Conservation (phyloP, 805 yeast genomes). For the Cyberlindnera euphorbiae region DNA sequence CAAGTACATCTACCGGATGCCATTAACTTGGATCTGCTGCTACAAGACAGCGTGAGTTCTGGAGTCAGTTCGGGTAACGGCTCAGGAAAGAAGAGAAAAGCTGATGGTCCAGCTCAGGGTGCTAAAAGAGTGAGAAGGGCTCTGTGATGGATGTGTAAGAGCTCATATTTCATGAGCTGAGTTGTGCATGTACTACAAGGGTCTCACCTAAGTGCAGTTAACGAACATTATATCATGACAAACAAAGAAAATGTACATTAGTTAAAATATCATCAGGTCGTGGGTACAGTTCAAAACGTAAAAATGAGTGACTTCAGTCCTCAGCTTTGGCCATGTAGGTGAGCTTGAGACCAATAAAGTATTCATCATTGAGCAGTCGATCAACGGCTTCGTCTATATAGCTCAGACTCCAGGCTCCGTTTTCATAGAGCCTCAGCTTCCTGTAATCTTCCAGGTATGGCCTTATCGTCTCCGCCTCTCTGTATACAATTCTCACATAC, state of each 20-base stretch:
- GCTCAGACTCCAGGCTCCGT: constrained; percentile 36
- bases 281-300: no score
- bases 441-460: constrained; percentile 60
- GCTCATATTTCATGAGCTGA: no score
- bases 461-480: constrained; percentile 36
- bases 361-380: constrained; percentile 44
- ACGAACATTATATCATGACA: no score
- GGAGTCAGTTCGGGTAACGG: background rate
- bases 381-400: constrained; percentile 78
- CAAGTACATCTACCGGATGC: constrained; percentile 83
- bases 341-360: constrained; percentile 69
- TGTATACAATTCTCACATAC: constrained; percentile 45
- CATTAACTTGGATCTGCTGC: constrained; percentile 60
- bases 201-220: no score
- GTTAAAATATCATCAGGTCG: background rate
- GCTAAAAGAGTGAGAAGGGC: constrained; percentile 32
- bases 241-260: constrained; percentile 10
- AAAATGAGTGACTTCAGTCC: constrained; percentile 8
- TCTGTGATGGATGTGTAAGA: constrained; percentile 1
- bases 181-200: no score
- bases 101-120: constrained; percentile 15
- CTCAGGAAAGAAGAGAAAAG: constrained; percentile 20
- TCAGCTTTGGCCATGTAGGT: constrained; percentile 44
- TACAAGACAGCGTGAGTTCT: constrained; percentile 38
- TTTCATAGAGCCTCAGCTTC: constrained; percentile 49